Base-by-base conservation (phyloP, 1,284 basidiomycete genomes). In the Puccinia novopanici region DNA sequence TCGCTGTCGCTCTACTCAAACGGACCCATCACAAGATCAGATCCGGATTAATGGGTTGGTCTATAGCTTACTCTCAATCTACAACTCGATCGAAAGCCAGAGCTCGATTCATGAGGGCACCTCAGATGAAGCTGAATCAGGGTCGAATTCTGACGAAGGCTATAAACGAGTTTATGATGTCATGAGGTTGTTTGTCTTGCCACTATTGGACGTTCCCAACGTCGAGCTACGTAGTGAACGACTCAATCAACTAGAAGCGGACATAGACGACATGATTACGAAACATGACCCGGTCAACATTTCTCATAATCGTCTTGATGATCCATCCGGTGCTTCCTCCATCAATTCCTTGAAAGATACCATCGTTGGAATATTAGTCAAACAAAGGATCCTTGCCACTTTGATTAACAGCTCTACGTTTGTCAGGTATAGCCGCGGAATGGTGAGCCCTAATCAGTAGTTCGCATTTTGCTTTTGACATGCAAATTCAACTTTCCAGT, bases 41-140 rank as follows among this genome's bases (percentile, higher is more conserved):
- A 45, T 77, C 40, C 61, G 50, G 34, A 48, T 27, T n/a, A 55
- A 72, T 17, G 68, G 48, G 5, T 63, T 79, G 42, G 27, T 79
- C n/a, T 79, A 79, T 40, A 71, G 77, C 37, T 52, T 79, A 27
- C 54, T 79, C 45, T 70, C 77, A 3, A 59, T 72, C 19, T 61
- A 57, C 22, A 72, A 24, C 40, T 50, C 71, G 9, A 71, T 79
- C 54, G 67, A 79, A 50, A 71, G 27, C 50, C 68, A 27, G 9
- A 68, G 40, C 22, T 15, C 55, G 27, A 59, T 79, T 24, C 27
- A 72, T 24, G 77, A 59, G 75, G 52, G 37, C 40, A 55, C 8
- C n/a, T 34, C 48, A 40, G 40, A 42, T 57, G 48, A 57, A 50
- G 37, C 27, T 17, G 27, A 34, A 24, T 15, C 6, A 10, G 37